phyloP scores from a whole-genome alignment of 2,329 filamentous ascomycete genomes.

The Chrysoporthe deuterocubensis region DNA sequence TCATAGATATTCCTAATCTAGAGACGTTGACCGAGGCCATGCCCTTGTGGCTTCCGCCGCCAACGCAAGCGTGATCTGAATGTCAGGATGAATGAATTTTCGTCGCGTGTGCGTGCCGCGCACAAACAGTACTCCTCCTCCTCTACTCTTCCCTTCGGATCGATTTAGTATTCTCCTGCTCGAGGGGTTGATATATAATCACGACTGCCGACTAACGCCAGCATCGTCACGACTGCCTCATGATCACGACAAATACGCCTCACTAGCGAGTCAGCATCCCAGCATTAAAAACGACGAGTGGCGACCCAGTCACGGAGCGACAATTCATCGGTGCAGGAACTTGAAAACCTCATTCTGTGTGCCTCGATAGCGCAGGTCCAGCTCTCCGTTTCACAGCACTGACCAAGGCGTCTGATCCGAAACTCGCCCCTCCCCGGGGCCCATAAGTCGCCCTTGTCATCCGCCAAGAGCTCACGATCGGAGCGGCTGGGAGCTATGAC shows the following conservation, averaged over 20 bases:
- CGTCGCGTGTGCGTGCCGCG: neutral
- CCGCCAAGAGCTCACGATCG: neutral
- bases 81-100: neutral
- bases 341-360: neutral
- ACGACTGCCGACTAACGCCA: neutral
- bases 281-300: neutral
- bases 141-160: neutral
- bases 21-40: neutral
- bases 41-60: constrained; percentile 1
- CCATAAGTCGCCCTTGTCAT: neutral
- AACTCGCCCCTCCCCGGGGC: neutral
- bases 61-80: neutral
- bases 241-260: neutral
- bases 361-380: neutral
- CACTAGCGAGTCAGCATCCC: constrained; percentile 10
- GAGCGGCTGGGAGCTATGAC: neutral
- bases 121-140: neutral
- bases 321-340: neutral
- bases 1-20: neutral
- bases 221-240: neutral
- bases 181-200: neutral
- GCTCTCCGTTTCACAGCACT: neutral
- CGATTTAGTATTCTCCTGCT: no score
- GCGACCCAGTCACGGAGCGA: neutral
- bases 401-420: neutral